Evolutionary conservation across 2,329 filamentous ascomycete genomes (phyloP), one percentile per base, ranked within the genome.

Genomic region (Colletotrichum godetiae): DNA sequence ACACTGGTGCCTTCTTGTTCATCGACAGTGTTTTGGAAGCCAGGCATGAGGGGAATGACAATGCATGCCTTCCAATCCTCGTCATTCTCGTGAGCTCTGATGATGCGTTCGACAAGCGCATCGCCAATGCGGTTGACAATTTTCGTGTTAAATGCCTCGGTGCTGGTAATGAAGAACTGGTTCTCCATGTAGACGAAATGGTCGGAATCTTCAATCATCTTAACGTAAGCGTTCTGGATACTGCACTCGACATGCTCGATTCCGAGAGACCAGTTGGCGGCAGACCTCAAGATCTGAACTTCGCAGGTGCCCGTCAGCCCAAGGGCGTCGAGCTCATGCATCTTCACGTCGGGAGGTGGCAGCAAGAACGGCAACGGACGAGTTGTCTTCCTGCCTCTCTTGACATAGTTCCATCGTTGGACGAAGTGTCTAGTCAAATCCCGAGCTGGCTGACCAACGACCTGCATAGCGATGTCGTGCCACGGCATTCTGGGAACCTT

Each of bases 121-220:
- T 98, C 96, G 63, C 96, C 96, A 77, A 99, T 98, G 76, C 92
- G 92, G 82, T 99, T 99, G 81, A 95, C 90, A 75, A 99, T 97
- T 80, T 92, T 94, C 13, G 93, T 94, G 65, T 93, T 94, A 77
- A 98, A 92, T 5, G 95, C 95, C 79, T 97, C 93, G 63, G 94
- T 97, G 76, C 94, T 97, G 46, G 94, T 97, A 81, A 99, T 94
- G 85, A 97, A 99, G 84, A 98, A 99, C 80, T 99, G 97, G 80
- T 99, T 99, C 82, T 99, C 97, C 76, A 98, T 98, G 83, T 99
- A 98, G 64, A 98, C 94, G 79, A 98, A 98, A 81, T 98, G 97
- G 60, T 99, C 95, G 1, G 95, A 98, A 76, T 96, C 93, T 76
- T 97, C 93, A 77, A 99, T 99, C 86, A 97, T 91, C 81, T 97